Percentiles rank a stretch among this genome's conserved stretches.
These are phyloP conservation scores for Bertia moriformis DNA, from an alignment of 2,329 filamentous ascomycete genomes.

Conservation along the genomic window DNA sequence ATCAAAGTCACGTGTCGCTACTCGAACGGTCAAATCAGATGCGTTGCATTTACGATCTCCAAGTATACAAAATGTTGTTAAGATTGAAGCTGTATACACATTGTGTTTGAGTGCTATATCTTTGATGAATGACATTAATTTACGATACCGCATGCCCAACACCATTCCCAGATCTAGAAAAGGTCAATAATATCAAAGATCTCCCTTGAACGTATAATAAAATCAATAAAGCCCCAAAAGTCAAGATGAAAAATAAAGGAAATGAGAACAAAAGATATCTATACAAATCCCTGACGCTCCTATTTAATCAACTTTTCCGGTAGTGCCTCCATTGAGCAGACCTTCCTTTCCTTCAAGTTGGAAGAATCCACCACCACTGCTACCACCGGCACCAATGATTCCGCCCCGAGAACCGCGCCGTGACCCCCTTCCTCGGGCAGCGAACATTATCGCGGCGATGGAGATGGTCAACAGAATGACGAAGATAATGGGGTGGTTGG, in stretches of 20 bases:
- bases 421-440: conserved; percentile 12
- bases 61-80: too few species aligned
- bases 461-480: conserved; percentile 19
- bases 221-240: background rate
- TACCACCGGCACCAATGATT: conserved; percentile 11
- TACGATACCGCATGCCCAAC: background rate
- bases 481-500: conserved; percentile 24
- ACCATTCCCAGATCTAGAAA: background rate
- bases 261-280: background rate
- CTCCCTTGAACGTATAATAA: too few species aligned
- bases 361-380: conserved; percentile 24
- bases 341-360: conserved; percentile 30
- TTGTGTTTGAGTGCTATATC: too few species aligned
- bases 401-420: conserved; percentile 10
- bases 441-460: conserved; percentile 14
- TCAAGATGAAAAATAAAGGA: background rate
- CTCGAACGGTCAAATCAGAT: background rate
- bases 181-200: background rate
- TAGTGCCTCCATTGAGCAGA: conserved; percentile 19
- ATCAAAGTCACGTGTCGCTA: background rate
- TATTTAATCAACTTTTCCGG: conserved; percentile 28
- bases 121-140: background rate
- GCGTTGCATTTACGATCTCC: background rate
- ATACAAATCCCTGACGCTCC: background rate
- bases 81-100: too few species aligned